Evolutionary conservation across 192 early-diverging fungal species (phyloP).

Genomic region (Cladochytrium replicatum): DNA sequence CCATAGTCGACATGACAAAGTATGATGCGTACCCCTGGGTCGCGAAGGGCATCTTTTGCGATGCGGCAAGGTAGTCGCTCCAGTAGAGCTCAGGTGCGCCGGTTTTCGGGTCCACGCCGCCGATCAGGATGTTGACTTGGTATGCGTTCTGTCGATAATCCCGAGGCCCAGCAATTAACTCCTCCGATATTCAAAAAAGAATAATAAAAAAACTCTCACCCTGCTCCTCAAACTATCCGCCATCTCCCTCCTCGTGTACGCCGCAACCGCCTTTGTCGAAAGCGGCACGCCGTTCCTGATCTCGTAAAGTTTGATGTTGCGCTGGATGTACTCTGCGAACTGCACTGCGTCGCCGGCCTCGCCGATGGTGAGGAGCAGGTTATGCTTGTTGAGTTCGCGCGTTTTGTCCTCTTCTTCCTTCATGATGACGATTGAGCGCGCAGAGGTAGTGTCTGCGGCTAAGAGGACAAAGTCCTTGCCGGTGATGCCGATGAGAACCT

Average conservation of each 20-base stretch:
- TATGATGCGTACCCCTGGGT: slow-evolving; percentile 90
- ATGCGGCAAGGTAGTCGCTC: slow-evolving; percentile 81
- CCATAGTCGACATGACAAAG: slow-evolving; percentile 83
- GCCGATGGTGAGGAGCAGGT: slow-evolving; percentile 75
- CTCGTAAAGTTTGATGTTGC: slow-evolving; percentile 81
- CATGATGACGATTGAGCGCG: slow-evolving; percentile 81
- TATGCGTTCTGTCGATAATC: slow-evolving; percentile 87
- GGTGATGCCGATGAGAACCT: slow-evolving; percentile 73
- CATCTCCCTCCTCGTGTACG: slow-evolving; percentile 75
- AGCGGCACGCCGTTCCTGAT: slow-evolving; percentile 81
- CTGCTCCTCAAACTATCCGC: slow-evolving; percentile 75
- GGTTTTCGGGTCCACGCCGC: slow-evolving; percentile 69
- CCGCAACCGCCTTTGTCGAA: slow-evolving; percentile 64
- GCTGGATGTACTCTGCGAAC: slow-evolving; percentile 93
- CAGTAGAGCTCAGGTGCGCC: slow-evolving; percentile 70
- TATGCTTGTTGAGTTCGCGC: slow-evolving; percentile 68
- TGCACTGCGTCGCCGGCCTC: slow-evolving; percentile 87
- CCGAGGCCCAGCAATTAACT: no score
- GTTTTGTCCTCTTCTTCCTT: slow-evolving; percentile 91
- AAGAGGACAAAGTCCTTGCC: slow-evolving; percentile 90
- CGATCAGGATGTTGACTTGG: slow-evolving; percentile 81
- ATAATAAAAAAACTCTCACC: slow-evolving; percentile 32
- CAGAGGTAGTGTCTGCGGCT: slow-evolving; percentile 66
- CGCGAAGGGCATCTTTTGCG: slow-evolving; percentile 70
- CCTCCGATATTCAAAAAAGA: no score